Evolutionary conservation across 768 basidiomycete species (phyloP).

Genomic region (Podaxis sp.): DNA sequence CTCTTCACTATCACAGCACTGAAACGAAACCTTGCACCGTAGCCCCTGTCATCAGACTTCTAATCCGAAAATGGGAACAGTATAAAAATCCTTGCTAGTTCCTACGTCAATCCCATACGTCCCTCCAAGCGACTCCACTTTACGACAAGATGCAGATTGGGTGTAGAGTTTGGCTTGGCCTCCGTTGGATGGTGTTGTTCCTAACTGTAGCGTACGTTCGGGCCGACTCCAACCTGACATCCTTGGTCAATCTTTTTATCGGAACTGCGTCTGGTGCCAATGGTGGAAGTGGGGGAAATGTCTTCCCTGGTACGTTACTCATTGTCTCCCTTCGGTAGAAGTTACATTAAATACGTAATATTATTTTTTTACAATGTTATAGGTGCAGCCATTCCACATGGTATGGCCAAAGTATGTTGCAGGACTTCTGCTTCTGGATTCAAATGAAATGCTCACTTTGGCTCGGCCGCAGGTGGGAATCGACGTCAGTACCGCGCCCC

Average conservation of each 20-base stretch:
- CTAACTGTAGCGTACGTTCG: background rate
- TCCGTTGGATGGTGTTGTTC: background rate
- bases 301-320: slow-evolving; percentile 35
- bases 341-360: background rate
- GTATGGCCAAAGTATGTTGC: slow-evolving; percentile 42
- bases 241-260: slow-evolving; percentile 48
- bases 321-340: background rate
- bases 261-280: slow-evolving; percentile 42
- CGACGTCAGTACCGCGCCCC: slow-evolving; percentile 42
- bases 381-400: slow-evolving; percentile 45
- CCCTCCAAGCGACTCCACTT: background rate
- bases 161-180: background rate
- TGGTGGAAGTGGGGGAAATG: slow-evolving; percentile 44
- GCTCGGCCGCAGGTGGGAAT: slow-evolving; percentile 39
- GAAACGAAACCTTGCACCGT: background rate
- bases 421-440: background rate
- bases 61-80: background rate
- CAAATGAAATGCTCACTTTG: background rate
- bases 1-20: background rate
- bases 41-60: background rate
- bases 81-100: background rate
- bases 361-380: background rate
- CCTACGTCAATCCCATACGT: too few relatives aligned
- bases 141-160: background rate
- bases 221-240: slow-evolving; percentile 30